Percentiles rank a stretch among this genome's conserved stretches.
Conservation (phyloP, 2,329 filamentous ascomycete species). For the Anthostomella pinea region DNA sequence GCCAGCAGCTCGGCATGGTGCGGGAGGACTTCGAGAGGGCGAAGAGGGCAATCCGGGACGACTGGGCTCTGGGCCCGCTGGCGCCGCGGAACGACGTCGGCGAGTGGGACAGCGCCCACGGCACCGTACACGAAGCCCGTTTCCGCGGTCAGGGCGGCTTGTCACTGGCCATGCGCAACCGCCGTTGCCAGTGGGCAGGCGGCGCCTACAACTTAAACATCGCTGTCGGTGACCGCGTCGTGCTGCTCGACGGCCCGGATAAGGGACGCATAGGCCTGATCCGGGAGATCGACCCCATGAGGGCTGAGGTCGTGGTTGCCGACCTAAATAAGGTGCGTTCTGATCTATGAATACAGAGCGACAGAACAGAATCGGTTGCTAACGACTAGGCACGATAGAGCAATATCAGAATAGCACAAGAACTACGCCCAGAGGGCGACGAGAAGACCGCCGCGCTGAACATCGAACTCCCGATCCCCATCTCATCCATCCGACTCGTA, state of each 20-base stretch:
- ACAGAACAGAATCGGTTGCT: conserved; percentile 6
- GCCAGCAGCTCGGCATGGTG: conserved; percentile 30
- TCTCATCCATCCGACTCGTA: conserved; percentile 77
- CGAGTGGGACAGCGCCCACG: conserved; percentile 54
- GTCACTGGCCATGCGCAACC: conserved; percentile 33
- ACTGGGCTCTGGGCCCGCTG: conserved; percentile 75
- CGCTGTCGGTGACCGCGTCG: conserved; percentile 72
- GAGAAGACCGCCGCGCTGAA: conserved; percentile 41
- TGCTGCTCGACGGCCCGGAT: conserved; percentile 73
- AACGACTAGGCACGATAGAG: conserved; percentile 24
- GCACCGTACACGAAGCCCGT: conserved; percentile 45
- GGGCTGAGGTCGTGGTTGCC: conserved; percentile 59
- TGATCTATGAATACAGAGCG: neutral
- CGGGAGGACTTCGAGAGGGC: conserved; percentile 41
- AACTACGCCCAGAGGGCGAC: conserved; percentile 34
- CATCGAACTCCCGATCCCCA: conserved; percentile 56
- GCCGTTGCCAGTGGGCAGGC: conserved; percentile 50
- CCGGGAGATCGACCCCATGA: conserved; percentile 48
- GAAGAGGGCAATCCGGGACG: conserved; percentile 62
- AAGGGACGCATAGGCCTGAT: conserved; percentile 83
- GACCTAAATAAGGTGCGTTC: conserved; percentile 61
- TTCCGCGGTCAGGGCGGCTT: conserved; percentile 21
- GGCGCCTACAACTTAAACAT: conserved; percentile 58
- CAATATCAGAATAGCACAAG: conserved; percentile 40
- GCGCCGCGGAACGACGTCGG: conserved; percentile 75